phyloP scores from a whole-genome alignment of 768 basidiomycete species.

The Tulasnella sp. region DNA sequence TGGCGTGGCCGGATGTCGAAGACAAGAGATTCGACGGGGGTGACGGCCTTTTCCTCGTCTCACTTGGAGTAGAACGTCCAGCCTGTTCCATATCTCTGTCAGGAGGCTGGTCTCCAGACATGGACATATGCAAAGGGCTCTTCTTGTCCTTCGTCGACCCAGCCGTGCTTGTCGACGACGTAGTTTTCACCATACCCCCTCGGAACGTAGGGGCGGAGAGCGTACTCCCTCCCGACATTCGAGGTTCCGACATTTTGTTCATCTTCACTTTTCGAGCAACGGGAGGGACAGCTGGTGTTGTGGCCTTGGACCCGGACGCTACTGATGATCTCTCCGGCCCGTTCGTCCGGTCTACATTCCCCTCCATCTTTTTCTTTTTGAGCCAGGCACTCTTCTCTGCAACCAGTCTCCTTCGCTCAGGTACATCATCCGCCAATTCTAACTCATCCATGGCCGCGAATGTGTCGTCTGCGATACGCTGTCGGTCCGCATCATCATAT shows the following conservation, averaged over 20 bases:
- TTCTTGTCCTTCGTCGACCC: neutral
- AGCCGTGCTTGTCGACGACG: neutral
- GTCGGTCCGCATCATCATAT: slow-evolving; percentile 6
- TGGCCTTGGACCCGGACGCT: neutral
- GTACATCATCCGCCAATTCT: neutral
- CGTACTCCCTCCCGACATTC: slow-evolving; percentile 2
- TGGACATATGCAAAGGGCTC: neutral
- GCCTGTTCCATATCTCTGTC: too few species aligned
- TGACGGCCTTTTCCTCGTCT: slow-evolving; percentile 1
- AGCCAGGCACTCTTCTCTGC: neutral
- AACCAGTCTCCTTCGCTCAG: neutral
- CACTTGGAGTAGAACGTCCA: neutral
- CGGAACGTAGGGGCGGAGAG: neutral
- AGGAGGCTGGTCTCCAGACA: too few species aligned
- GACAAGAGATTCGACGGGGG: neutral
- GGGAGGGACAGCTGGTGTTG: neutral
- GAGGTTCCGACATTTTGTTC: slow-evolving; percentile 10
- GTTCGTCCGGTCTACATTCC: neutral
- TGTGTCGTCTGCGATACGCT: slow-evolving; percentile 6
- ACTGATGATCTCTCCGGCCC: neutral
- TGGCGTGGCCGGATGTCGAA: neutral
- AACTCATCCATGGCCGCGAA: slow-evolving; percentile 2
- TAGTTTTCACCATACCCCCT: slow-evolving; percentile 2
- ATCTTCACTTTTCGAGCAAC: slow-evolving; percentile 5
- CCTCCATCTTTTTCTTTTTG: neutral